phyloP scores from a whole-genome alignment of 1,284 basidiomycete genomes.

The Ustilago tritici region DNA sequence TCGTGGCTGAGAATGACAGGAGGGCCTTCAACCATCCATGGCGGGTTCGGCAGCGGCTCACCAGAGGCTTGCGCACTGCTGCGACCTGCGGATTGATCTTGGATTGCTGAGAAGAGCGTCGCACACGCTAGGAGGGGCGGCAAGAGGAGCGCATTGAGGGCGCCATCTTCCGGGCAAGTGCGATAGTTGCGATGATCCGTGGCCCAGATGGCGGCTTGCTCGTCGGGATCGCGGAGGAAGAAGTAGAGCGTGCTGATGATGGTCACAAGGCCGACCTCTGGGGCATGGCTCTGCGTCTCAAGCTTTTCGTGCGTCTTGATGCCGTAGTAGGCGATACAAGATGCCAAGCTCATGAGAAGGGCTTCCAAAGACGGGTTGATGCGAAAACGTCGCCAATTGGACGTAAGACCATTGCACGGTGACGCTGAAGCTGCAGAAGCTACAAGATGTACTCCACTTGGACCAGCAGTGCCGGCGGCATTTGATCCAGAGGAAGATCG shows the following conservation, averaged over 20 bases:
- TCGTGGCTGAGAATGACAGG: constrained; percentile 47
- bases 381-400: constrained; percentile 26
- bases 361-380: constrained; percentile 48
- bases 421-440: constrained; percentile 9
- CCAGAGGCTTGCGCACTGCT: constrained; percentile 48
- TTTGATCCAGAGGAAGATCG: constrained; percentile 32
- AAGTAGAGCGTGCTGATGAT: constrained; percentile 50
- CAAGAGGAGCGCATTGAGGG: constrained; percentile 55
- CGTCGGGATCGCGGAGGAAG: constrained; percentile 41
- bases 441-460: not conserved
- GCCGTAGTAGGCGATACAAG: constrained; percentile 37
- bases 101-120: constrained; percentile 51
- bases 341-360: constrained; percentile 36
- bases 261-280: constrained; percentile 52
- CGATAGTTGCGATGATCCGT: constrained; percentile 62
- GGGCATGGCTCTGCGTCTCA: constrained; percentile 39
- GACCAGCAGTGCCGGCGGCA: constrained; percentile 6
- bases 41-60: constrained; percentile 45
- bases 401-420: not conserved
- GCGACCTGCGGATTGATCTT: constrained; percentile 47
- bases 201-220: constrained; percentile 59
- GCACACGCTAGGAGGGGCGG: constrained; percentile 56
- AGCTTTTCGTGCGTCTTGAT: constrained; percentile 36
- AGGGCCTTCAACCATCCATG: constrained; percentile 55
- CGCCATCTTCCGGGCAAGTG: constrained; percentile 56